Evolutionary conservation across 306 rosid genomes (phyloP).

Genomic region (Herpetospermum pedunculosum): DNA sequence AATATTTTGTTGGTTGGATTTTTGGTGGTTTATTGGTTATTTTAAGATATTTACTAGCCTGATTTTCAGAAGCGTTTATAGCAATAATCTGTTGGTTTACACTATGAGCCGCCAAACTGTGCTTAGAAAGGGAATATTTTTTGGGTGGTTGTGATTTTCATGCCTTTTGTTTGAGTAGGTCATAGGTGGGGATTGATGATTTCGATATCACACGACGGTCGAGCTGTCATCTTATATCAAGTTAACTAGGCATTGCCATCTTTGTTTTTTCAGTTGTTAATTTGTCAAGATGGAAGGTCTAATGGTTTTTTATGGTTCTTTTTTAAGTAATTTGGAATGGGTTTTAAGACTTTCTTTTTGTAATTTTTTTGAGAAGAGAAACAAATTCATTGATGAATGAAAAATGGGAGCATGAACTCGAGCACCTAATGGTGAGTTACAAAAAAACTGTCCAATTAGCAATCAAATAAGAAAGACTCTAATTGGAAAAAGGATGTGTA

Average conservation of each 20-base stretch:
- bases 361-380: too few relatives aligned
- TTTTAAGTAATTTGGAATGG: neutral
- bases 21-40: neutral
- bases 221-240: neutral
- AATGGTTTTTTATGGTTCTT: neutral
- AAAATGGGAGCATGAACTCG: too few relatives aligned
- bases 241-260: neutral
- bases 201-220: neutral
- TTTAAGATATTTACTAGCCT: neutral
- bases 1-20: neutral
- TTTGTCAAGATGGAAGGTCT: neutral
- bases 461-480: too few relatives aligned
- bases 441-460: too few relatives aligned
- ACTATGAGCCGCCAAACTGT: neutral
- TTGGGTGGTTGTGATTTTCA: neutral
- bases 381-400: too few relatives aligned
- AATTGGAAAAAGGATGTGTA: too few relatives aligned
- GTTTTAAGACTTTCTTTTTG: neutral
- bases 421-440: too few relatives aligned
- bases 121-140: neutral
- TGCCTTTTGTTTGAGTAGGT: neutral
- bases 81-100: neutral
- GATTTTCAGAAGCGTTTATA: neutral
- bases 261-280: too few relatives aligned
- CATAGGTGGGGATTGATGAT: neutral